phyloP scores from a whole-genome alignment of 345 rosid genomes.

The Mangifera indica region DNA sequence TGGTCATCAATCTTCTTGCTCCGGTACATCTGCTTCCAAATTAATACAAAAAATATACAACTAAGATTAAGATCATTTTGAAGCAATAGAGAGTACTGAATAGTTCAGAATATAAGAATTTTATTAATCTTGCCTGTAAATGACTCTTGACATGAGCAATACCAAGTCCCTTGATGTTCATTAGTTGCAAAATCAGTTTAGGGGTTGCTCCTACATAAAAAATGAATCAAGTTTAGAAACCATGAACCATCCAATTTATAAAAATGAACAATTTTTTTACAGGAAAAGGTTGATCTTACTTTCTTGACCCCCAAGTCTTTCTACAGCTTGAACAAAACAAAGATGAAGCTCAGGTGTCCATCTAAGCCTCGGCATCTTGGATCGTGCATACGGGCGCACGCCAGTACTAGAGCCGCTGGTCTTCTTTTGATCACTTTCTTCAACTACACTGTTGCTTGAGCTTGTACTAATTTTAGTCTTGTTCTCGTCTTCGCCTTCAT shows the following conservation, averaged over 20 bases:
- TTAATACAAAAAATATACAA: neutral
- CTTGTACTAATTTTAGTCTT: conserved; percentile 35
- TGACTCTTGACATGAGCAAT: conserved; percentile 61
- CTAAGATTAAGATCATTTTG: too few relatives aligned
- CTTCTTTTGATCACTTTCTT: conserved; percentile 31
- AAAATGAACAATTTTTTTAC: neutral
- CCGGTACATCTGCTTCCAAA: conserved; percentile 44
- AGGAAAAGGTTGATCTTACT: conserved; percentile 31
- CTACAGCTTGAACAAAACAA: conserved; percentile 44
- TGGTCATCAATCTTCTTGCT: conserved; percentile 50
- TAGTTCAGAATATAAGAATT: too few relatives aligned
- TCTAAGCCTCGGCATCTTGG: conserved; percentile 49
- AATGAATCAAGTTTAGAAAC: neutral
- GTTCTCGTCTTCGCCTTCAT: conserved; percentile 30
- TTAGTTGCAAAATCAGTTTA: conserved; percentile 45
- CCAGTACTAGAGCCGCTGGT: conserved; percentile 19
- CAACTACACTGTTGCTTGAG: conserved; percentile 37
- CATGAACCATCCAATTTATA: neutral
- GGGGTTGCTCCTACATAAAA: conserved; percentile 48
- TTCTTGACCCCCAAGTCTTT: conserved; percentile 55
- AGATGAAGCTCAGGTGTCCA: conserved; percentile 60
- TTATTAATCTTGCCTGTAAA: conserved; percentile 39
- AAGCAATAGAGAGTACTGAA: neutral
- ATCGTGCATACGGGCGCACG: conserved; percentile 44
- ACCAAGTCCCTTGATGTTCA: conserved; percentile 50